Base-by-base conservation (phyloP, 352 stramenopile genomes). In the Thalassiosira livingstoniorum region DNA sequence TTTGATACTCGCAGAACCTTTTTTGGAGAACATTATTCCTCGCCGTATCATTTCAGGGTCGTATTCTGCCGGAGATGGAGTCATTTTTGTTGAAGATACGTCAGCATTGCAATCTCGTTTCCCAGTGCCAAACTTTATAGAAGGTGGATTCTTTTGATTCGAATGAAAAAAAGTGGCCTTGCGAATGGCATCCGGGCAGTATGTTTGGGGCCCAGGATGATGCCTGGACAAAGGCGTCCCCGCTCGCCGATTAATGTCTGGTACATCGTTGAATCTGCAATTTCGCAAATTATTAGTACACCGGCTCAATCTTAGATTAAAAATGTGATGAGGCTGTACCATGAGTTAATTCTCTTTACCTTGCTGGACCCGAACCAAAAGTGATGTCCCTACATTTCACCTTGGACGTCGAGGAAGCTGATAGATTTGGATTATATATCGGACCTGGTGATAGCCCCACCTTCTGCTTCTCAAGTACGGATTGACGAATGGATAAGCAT, bases 21-120 rank as follows among this genome's bases (percentile, higher is more conserved):
- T 75, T 43, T 83, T 86, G 0, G 70, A 65, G 31, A 83, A 86
- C 15, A 57, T 71, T 3, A 83, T 80, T 27, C 77, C 82, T 7
- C 66, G 60, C 51, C 78, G 54, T 51, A 88, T 88, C 1, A 39
- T 68, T 63, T 88, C 82, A 53, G 82, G 82, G 55, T 87, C 80
- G 31, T 87, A 87, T 42, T 85, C 80, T 0, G 75, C 63, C n/a
- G 81, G 81, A 54, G 45, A 69, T 61, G 76, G 81, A 35, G 66
- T 73, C 15, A 73, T 58, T 47, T 74, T 86, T 27, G 58, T 75
- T 15, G 57, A 70, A 27, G 58, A 72, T 25, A 61, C 37, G 39
- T 77, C 57, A 10, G 47, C 62, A 54, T 83, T 83, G 47, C 75
- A 83, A n/a, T 71, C 75, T 63, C 82, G 35, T 61, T 78, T 71